These are phyloP conservation scores for Chrysochromulina tobinii DNA, from an alignment of 78 protist genomes.

Conservation along the genomic window DNA sequence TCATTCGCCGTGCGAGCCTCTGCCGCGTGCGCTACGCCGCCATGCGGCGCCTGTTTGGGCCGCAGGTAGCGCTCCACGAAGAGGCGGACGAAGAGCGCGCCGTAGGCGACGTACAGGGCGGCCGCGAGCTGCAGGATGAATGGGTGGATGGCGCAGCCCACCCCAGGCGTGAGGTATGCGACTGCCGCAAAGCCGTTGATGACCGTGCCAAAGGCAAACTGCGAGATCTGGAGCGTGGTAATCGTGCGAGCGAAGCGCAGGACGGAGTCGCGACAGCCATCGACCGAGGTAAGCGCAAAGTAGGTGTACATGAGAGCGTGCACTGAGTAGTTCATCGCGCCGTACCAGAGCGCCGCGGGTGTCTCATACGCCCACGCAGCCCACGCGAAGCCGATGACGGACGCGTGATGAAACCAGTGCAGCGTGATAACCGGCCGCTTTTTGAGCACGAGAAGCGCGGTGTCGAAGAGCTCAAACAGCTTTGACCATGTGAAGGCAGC, in stretches of 20 bases:
- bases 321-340: neutral
- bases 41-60: too few relatives aligned
- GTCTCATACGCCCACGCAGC: neutral
- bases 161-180: neutral
- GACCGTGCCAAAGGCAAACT: neutral
- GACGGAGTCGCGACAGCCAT: neutral
- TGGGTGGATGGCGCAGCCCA: neutral
- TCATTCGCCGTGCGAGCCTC: too few relatives aligned
- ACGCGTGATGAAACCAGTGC: constrained; percentile 3
- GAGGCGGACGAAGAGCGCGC: neutral
- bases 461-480: constrained; percentile 6
- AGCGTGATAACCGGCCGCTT: neutral
- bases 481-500: neutral
- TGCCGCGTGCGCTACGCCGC: too few relatives aligned
- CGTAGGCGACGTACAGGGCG: neutral
- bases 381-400: constrained; percentile 4
- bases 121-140: neutral
- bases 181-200: neutral
- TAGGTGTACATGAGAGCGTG: constrained; percentile 6
- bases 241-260: neutral
- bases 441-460: neutral
- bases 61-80: neutral
- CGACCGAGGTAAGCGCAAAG: neutral
- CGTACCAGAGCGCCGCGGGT: neutral
- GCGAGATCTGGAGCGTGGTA: neutral